Conservation (phyloP, 306 rosid genomes). For the Crataegus laevigata region DNA sequence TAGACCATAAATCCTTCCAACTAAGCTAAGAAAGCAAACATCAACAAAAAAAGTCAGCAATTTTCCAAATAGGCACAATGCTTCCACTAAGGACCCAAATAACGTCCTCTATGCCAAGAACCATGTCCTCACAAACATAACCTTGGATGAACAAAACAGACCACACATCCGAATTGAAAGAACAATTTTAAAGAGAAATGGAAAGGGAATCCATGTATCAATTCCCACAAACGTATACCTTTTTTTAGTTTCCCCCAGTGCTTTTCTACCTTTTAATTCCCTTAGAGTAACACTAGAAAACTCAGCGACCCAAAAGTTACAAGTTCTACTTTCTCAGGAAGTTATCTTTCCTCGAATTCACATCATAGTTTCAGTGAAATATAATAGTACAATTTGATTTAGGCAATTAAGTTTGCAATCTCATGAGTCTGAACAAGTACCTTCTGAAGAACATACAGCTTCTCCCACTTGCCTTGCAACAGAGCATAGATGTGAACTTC, state of each 20-base stretch:
- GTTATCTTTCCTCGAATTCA: background rate
- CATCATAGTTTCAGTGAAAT: background rate
- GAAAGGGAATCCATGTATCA: too few species aligned
- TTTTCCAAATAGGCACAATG: background rate
- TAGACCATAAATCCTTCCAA: background rate
- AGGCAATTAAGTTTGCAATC: background rate
- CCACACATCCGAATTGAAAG: too few species aligned
- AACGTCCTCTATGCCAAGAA: background rate
- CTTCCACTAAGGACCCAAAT: background rate
- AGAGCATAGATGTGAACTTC: slow-evolving; percentile 82
- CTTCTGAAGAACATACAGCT: slow-evolving; percentile 89
- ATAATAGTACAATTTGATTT: background rate
- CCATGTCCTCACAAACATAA: background rate
- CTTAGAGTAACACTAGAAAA: background rate
- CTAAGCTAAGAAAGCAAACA: background rate
- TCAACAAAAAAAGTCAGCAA: background rate
- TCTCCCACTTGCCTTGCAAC: slow-evolving; percentile 90
- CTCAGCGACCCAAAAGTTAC: background rate
- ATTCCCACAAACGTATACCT: too few species aligned
- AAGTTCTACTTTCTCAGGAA: background rate
- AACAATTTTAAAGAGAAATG: too few species aligned
- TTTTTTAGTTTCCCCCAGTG: background rate
- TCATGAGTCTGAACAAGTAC: slow-evolving; percentile 20
- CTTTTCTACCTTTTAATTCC: background rate
- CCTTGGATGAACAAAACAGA: background rate